A percentile compares a stretch with the other conserved stretches of the same genome.
These are phyloP conservation scores for Castanea mollissima DNA, from an alignment of 306 rosid genomes.

Conservation along the genomic window DNA sequence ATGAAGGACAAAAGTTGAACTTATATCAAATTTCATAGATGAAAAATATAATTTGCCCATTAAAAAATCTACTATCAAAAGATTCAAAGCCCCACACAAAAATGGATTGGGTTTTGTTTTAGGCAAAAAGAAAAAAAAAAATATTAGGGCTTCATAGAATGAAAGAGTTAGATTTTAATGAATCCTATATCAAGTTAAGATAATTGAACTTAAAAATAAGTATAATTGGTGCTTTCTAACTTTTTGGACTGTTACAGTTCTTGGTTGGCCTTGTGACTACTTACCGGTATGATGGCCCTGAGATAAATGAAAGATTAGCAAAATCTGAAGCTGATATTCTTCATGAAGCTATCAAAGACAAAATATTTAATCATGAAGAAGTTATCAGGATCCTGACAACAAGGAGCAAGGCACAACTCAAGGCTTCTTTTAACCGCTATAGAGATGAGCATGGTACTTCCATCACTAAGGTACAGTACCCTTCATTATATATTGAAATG, in stretches of 20 bases:
- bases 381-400: constrained; percentile 63
- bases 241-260: constrained; percentile 41
- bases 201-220: no score
- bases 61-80: no score
- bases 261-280: constrained; percentile 49
- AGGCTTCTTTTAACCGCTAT: constrained; percentile 69
- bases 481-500: no score
- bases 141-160: neutral
- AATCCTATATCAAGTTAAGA: no score
- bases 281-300: constrained; percentile 46
- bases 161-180: neutral
- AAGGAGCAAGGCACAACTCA: constrained; percentile 72
- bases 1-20: no score
- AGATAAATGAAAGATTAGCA: constrained; percentile 44
- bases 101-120: no score
- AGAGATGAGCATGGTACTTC: constrained; percentile 63
- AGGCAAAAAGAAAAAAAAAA: neutral
- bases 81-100: no score
- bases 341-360: constrained; percentile 68
- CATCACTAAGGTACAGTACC: constrained; percentile 51
- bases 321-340: constrained; percentile 64
- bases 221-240: neutral
- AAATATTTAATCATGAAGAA: constrained; percentile 54
- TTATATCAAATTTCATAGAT: no score
- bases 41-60: neutral